A percentile compares a stretch with the other conserved stretches of the same genome.
These are phyloP conservation scores for Pythium sukuiense DNA, from an alignment of 352 stramenopile species.

Conservation along the genomic window DNA sequence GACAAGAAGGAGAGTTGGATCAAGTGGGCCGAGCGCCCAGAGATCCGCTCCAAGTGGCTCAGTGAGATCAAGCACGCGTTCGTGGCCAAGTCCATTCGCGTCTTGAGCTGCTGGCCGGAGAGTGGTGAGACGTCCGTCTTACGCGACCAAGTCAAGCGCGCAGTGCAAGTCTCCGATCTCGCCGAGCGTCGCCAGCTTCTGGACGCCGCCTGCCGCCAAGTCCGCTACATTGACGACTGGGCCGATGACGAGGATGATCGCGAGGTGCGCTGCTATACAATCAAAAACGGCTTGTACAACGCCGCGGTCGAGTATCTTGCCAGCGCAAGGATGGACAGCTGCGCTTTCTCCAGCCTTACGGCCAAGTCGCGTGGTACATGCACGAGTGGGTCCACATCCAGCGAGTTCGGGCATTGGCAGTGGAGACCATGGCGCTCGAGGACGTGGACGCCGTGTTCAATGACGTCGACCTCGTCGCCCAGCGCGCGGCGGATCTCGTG, in stretches of 20 bases:
- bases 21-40: constrained; percentile 10
- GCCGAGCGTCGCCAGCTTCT: background rate
- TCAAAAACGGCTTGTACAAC: background rate
- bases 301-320: background rate
- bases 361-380: constrained; percentile 13
- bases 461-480: background rate
- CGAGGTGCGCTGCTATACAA: background rate
- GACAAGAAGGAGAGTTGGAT: constrained; percentile 1
- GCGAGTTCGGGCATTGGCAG: background rate
- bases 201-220: background rate
- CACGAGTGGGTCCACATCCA: background rate
- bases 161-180: background rate
- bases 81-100: background rate
- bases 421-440: background rate
- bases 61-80: constrained; percentile 10
- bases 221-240: background rate
- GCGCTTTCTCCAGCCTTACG: background rate
- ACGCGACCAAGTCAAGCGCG: background rate
- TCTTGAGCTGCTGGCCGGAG: background rate
- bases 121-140: background rate
- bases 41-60: constrained; percentile 3
- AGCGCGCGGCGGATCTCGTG: background rate
- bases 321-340: background rate
- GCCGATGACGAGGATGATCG: background rate
- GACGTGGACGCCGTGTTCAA: background rate